Evolutionary conservation across 2,329 filamentous ascomycete species (phyloP), one percentile per base, ranked within the genome.

Genomic region (Cadophora sp.): DNA sequence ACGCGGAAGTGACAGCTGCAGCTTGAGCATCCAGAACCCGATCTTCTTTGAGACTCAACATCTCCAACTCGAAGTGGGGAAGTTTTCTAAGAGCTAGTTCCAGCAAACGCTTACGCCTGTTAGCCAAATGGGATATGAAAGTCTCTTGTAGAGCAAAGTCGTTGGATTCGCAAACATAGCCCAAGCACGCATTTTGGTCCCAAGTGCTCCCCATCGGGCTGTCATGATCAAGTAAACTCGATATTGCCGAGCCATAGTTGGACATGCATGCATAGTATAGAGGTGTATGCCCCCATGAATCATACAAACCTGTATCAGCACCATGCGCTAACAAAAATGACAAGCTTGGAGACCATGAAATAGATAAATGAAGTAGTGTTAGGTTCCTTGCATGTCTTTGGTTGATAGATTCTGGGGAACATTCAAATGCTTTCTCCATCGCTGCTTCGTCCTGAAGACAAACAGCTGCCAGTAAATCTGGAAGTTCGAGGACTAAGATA

Each of bases 181-280:
- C 0, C 53, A 39, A 22, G 18, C 14, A 16, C 4, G 1, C 6
- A 16, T 56, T 56, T 22, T n/a, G 53, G 9, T 41, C 53, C 30
- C 8, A 22, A 18, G 4, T n/a, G 7, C 53, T 30, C 14, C 53
- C 53, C 30, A 39, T 4, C 3, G n/a, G 53, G 13, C 53, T 56
- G 53, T 39, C 53, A 56, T 56, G 20, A 8, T 56, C 33, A 22
- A 56, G 30, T n/a, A 56, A 56, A 20, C 27, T 30, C 27, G 22
- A 8, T 16, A n/a, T 14, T 8, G 8, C 11, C 16, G 53, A 56
- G 30, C 2, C 18, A 1, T 13, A 20, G 7, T 39, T 14, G 0
- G 1, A 8, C 13, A 0, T 1, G n/a, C 30, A 39, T 39, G 53
- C 33, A 56, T 56, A 22, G 3, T 6, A 41, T 9, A 53, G 18